phyloP scores from a whole-genome alignment of 2,329 filamentous ascomycete species.

The Ascochyta viciae-villosae region DNA sequence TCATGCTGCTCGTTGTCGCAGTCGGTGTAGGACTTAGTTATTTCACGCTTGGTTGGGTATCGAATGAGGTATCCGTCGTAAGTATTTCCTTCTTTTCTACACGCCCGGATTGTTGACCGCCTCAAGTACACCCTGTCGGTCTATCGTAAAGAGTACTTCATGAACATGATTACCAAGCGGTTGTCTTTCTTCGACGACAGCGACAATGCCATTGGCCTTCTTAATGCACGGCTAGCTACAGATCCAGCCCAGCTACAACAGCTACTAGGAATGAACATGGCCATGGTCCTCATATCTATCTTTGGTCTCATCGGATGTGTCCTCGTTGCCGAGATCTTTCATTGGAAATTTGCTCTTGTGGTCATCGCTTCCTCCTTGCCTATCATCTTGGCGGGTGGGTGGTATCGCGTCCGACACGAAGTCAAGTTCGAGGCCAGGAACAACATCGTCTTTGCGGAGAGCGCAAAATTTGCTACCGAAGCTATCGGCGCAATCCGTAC shows the following conservation, averaged over 20 bases:
- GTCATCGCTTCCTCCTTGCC: conserved; percentile 68
- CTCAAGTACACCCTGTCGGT: conserved; percentile 62
- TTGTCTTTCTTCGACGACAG: conserved; percentile 90
- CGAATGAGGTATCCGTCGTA: conserved; percentile 32
- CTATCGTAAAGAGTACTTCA: conserved; percentile 81
- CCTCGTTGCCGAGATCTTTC: conserved; percentile 71
- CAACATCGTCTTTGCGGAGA: conserved; percentile 80
- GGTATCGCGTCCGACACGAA: conserved; percentile 73
- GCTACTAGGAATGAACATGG: conserved; percentile 50
- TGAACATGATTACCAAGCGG: conserved; percentile 86
- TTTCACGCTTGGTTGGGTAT: conserved; percentile 34
- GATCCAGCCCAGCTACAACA: conserved; percentile 39
- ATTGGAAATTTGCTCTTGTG: conserved; percentile 86
- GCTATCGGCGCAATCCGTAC: conserved; percentile 91
- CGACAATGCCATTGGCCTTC: conserved; percentile 83
- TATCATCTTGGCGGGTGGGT: conserved; percentile 78
- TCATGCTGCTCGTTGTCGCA: conserved; percentile 32
- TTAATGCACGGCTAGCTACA: conserved; percentile 67
- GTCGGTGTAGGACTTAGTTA: conserved; percentile 30
- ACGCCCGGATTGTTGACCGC: background rate
- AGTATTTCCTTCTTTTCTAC: background rate
- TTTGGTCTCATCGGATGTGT: conserved; percentile 80
- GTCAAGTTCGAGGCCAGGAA: conserved; percentile 32
- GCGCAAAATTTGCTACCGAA: conserved; percentile 87
- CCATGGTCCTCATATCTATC: conserved; percentile 80